These are phyloP conservation scores for Neonectria ditissima DNA, from an alignment of 2,329 filamentous ascomycete species.

Conservation along the genomic window DNA sequence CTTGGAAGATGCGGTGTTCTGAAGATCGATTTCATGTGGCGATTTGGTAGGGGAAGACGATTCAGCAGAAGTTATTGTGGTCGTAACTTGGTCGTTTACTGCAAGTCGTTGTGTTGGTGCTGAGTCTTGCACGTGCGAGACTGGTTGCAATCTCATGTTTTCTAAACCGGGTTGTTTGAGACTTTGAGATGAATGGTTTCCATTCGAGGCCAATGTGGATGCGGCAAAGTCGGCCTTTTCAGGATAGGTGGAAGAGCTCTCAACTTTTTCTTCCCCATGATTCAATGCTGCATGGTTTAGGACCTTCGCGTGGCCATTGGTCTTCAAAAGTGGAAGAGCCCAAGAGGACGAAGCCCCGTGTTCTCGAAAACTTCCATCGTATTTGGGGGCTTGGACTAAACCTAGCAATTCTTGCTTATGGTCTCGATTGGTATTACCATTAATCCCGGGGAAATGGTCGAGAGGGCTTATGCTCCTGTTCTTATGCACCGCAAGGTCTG, in stretches of 20 bases:
- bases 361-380: neutral
- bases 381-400: neutral
- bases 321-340: neutral
- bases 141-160: constrained; percentile 7
- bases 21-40: neutral
- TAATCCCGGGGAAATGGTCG: neutral
- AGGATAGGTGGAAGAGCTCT: neutral
- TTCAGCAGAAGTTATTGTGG: neutral
- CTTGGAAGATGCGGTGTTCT: constrained; percentile 8
- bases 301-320: neutral
- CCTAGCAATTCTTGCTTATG: neutral
- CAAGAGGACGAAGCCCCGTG: neutral
- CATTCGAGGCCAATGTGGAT: neutral
- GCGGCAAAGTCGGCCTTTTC: neutral
- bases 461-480: neutral
- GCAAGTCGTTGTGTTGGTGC: neutral
- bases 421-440: neutral
- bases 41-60: neutral
- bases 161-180: constrained; percentile 14
- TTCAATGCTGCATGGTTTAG: neutral
- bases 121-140: neutral
- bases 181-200: neutral
- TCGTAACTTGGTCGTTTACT: neutral
- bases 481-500: neutral
- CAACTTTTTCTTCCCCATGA: neutral